These are phyloP conservation scores for Stropharia rugosoannulata DNA, from an alignment of 768 basidiomycete species.

Conservation along the genomic window DNA sequence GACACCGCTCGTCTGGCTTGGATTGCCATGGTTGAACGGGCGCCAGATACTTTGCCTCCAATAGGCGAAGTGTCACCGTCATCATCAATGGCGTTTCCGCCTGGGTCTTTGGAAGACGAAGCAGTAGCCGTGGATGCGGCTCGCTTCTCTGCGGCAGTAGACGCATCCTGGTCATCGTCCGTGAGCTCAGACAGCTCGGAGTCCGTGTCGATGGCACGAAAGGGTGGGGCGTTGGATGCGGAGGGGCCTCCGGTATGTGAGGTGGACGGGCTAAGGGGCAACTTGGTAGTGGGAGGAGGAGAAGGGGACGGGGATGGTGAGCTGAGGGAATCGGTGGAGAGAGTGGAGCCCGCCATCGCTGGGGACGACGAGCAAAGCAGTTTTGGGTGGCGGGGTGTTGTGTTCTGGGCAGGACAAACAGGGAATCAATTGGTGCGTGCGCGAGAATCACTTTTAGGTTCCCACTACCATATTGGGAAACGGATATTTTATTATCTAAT, in stretches of 20 bases:
- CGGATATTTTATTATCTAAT: slow-evolving; percentile 19
- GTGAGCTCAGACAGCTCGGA: slow-evolving; percentile 85
- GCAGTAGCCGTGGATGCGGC: slow-evolving; percentile 15
- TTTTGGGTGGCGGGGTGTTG: slow-evolving; percentile 13
- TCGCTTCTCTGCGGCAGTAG: slow-evolving; percentile 23
- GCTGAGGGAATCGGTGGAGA: slow-evolving; percentile 64
- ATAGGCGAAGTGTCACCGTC: slow-evolving; percentile 15
- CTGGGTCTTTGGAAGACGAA: slow-evolving; percentile 19
- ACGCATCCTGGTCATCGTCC: slow-evolving; percentile 68
- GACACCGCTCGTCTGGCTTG: slow-evolving; percentile 19
- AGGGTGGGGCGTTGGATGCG: slow-evolving; percentile 12
- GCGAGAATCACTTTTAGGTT: slow-evolving; percentile 36
- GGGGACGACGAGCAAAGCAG: slow-evolving; percentile 28
- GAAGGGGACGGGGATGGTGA: slow-evolving; percentile 64
- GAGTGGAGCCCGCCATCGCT: slow-evolving; percentile 56
- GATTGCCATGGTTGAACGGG: slow-evolving; percentile 8
- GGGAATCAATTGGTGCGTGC: slow-evolving; percentile 34
- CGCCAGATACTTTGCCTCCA: slow-evolving; percentile 5
- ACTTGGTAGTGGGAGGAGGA: slow-evolving; percentile 30
- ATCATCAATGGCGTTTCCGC: slow-evolving; percentile 10
- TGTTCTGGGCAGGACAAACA: slow-evolving; percentile 21
- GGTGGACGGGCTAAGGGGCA: slow-evolving; percentile 17
- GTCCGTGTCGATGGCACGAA: slow-evolving; percentile 48
- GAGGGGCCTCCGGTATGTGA: slow-evolving; percentile 22
- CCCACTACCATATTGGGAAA: slow-evolving; percentile 20